Percentiles rank a stretch among this genome's conserved stretches.
Evolutionary conservation across 148 eudicot species (phyloP).

Genomic region (Limonium bicolor): DNA sequence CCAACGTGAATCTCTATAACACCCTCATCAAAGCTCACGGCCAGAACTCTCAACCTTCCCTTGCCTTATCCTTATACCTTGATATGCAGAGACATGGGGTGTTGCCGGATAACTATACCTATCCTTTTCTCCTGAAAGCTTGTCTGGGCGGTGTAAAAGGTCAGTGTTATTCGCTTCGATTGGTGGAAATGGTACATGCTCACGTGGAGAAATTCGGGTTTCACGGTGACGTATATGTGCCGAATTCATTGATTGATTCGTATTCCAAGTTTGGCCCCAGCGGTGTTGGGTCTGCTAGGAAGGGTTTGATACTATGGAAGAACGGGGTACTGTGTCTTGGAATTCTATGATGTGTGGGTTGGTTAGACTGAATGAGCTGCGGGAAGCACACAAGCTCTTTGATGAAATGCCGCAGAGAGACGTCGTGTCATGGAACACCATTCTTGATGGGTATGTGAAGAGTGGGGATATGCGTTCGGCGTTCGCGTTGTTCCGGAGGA

Average conservation of each 20-base stretch:
- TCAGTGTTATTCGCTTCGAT: conserved; percentile 6
- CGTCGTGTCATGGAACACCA: conserved; percentile 69
- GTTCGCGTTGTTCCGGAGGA: conserved; percentile 39
- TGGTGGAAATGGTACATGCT: conserved; percentile 56
- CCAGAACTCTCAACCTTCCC: conserved; percentile 19
- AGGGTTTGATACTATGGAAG: conserved; percentile 46
- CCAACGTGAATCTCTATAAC: conserved; percentile 60
- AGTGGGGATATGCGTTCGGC: conserved; percentile 43
- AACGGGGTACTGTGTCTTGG: conserved; percentile 59
- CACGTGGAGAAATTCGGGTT: conserved; percentile 49
- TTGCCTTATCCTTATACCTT: conserved; percentile 33
- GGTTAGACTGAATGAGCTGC: conserved; percentile 34
- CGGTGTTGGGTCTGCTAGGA: conserved; percentile 44
- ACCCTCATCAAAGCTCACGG: conserved; percentile 43
- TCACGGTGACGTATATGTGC: conserved; percentile 46
- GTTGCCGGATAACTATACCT: conserved; percentile 59
- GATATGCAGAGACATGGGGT: conserved; percentile 33
- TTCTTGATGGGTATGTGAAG: conserved; percentile 67
- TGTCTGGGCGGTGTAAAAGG: conserved; percentile 16
- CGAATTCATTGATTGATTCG: conserved; percentile 70
- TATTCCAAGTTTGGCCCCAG: conserved; percentile 52
- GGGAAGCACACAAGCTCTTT: conserved; percentile 46
- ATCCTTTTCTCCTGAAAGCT: conserved; percentile 44
- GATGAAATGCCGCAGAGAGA: conserved; percentile 86
- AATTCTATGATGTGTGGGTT: conserved; percentile 68